A percentile compares a stretch with the other conserved stretches of the same genome.
Conservation (phyloP, 805 yeast genomes). For the Yarrowia sp. region DNA sequence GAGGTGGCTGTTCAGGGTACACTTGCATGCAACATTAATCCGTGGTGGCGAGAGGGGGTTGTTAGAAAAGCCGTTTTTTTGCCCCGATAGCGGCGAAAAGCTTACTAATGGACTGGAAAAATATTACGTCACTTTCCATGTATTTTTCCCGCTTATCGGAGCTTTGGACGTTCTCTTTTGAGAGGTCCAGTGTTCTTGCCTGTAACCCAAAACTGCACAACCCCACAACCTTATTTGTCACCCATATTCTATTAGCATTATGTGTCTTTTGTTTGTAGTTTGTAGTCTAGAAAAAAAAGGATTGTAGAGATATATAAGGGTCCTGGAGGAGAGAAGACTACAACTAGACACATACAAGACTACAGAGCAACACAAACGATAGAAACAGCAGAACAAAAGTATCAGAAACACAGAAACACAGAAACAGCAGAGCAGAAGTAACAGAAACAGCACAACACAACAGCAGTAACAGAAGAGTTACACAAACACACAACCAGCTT, state of each 20-base stretch:
- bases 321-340: not conserved
- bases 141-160: not conserved
- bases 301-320: not conserved
- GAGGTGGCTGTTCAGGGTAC: constrained; percentile 8
- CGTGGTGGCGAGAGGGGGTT: not conserved
- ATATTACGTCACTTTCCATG: not conserved
- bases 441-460: too few species aligned
- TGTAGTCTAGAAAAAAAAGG: not conserved
- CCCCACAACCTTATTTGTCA: constrained; percentile 24
- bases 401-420: too few species aligned
- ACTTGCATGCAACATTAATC: constrained; percentile 24
- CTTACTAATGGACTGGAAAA: not conserved
- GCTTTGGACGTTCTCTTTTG: too few species aligned
- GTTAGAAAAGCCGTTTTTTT: not conserved
- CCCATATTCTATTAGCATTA: constrained; percentile 12
- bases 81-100: not conserved
- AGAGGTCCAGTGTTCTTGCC: too few species aligned
- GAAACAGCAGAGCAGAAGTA: too few species aligned
- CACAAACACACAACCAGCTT: too few species aligned
- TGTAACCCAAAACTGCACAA: not conserved
- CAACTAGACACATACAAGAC: not conserved
- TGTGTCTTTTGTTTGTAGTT: not conserved
- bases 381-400: too few species aligned
- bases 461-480: too few species aligned
- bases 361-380: too few species aligned